Conservation (phyloP, 176 grass and related monocot species). For the Oryza longistaminata region DNA sequence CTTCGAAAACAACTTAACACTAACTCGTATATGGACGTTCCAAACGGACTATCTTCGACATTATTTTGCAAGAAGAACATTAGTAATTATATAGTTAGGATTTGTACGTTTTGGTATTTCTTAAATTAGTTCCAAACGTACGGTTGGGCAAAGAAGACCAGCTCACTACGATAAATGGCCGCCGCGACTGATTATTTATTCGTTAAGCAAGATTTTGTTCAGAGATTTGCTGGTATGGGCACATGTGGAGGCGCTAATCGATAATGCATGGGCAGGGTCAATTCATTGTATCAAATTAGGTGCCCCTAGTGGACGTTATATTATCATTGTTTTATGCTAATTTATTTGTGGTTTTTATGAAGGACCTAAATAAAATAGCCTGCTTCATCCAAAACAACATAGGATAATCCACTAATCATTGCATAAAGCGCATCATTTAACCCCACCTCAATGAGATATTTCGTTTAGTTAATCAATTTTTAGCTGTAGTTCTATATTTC, state of each 20-base stretch:
- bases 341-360: background rate
- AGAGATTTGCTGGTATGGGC: conserved; percentile 36
- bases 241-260: conserved; percentile 35
- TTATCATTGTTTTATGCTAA: background rate
- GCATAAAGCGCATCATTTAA: conserved; percentile 1
- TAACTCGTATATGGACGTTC: background rate
- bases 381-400: background rate
- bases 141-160: background rate
- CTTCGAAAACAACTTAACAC: background rate
- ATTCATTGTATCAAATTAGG: conserved; percentile 32
- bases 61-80: too few species aligned
- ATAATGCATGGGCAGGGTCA: conserved; percentile 14
- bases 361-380: background rate
- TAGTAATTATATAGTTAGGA: too few species aligned
- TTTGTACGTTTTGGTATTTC: background rate
- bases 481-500: background rate
- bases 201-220: background rate
- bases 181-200: background rate
- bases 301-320: background rate
- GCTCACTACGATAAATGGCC: background rate
- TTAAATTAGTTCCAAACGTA: background rate
- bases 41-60: too few species aligned
- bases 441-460: background rate
- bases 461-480: background rate
- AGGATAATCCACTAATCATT: background rate